Evolutionary conservation across 2,329 filamentous ascomycete species (phyloP).

Genomic region (Tetracladium maxilliforme): DNA sequence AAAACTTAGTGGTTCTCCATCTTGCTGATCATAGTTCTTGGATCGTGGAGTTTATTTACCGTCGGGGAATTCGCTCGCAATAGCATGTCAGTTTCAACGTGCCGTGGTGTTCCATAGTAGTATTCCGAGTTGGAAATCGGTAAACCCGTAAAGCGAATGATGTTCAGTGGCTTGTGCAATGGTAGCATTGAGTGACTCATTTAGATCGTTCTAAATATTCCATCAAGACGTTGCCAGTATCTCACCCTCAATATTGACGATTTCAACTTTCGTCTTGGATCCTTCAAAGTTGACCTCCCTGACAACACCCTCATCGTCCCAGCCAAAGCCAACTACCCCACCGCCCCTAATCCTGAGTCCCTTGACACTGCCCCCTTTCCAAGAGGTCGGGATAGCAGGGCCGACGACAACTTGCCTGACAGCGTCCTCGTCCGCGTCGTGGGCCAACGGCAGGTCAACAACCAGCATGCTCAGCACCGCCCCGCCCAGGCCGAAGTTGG

Average conservation of each 20-base stretch:
- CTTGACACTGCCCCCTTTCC: slow-evolving; percentile 26
- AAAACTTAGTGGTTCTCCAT: too few species aligned
- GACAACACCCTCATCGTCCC: slow-evolving; percentile 22
- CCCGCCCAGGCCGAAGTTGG: slow-evolving; percentile 36
- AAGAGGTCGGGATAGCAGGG: slow-evolving; percentile 27
- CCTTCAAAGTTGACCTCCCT: slow-evolving; percentile 6
- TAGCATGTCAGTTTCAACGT: too few species aligned
- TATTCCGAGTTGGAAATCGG: too few species aligned
- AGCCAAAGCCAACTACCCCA: slow-evolving; percentile 24
- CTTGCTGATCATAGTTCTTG: too few species aligned
- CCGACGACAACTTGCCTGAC: slow-evolving; percentile 24
- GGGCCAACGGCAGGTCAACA: slow-evolving; percentile 25
- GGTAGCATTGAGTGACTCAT: too few species aligned
- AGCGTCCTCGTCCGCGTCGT: slow-evolving; percentile 6
- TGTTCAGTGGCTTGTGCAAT: too few species aligned
- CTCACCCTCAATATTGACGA: slow-evolving; percentile 1
- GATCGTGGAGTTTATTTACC: too few species aligned
- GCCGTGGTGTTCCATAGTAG: too few species aligned
- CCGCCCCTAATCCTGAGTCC: slow-evolving; percentile 29
- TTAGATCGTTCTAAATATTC: too few species aligned
- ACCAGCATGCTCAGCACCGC: slow-evolving; percentile 34
- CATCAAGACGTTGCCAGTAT: too few species aligned
- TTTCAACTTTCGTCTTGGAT: slow-evolving; percentile 1
- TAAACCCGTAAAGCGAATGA: too few species aligned
- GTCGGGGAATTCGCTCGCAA: too few species aligned